Base-by-base conservation (phyloP, 208 protist genomes). In the Trypanosoma caninum region DNA sequence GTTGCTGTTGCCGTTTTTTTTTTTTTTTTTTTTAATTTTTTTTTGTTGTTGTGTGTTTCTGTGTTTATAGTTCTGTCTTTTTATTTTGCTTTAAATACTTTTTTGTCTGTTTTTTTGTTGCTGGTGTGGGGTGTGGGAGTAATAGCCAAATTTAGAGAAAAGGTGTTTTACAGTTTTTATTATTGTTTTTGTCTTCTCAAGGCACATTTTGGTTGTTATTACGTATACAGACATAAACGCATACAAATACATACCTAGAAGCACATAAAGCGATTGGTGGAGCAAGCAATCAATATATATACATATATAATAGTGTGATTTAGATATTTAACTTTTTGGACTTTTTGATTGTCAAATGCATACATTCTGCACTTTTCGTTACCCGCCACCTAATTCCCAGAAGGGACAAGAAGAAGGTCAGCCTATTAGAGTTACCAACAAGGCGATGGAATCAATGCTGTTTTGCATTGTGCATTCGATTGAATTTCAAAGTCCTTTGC, bases 381-480 rank as follows among this genome's bases (percentile, higher is more conserved):
- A 63, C 38, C 68, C 68, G 11, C 59, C 58, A 13, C 41, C 68
- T 18, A 28, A 18, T 27, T 42, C 65, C 23, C 56, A 57, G 35
- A 72, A 60, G 38, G 50, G 51, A 0, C 1, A 11, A n/a, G 41
- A 45, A n/a, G 57, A 59, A 1, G 42, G 65, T 22, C 68, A 65
- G 22, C 72, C 82, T 0, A 79, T 92, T 13, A 69, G 76, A 42
- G 81, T 92, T 22, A 92, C 82, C 0, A 69, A 76, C 13, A 78
- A 77, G 23, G 85, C 81, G 25, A 63, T 89, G 37, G 78, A 82
- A 5, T 67, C 71, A 44, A 64, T 92, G 20, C 47, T 92, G 7
- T 87, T 84, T 54, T 72, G 75, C 22, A 79, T 92, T 64, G 65
- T 89, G 10, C 78, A 84, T 65, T 72, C 80, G 1, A 82, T 92